phyloP scores from a whole-genome alignment of 495 filamentous ascomycete genomes.

The Aspergillus coremiiformis region DNA sequence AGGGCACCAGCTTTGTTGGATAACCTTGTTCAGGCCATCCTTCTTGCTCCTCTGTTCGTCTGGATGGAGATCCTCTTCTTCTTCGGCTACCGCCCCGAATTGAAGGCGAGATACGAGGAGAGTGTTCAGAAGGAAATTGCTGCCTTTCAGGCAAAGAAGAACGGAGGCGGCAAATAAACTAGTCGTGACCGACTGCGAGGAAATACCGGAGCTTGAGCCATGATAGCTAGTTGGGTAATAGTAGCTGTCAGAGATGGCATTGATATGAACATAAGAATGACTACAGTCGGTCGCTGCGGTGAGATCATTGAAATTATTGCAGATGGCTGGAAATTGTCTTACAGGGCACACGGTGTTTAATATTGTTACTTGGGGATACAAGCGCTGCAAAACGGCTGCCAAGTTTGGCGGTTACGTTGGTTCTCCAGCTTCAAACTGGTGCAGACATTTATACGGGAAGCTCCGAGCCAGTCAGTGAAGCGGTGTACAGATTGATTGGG shows the following conservation, averaged over 20 bases:
- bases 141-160: slow-evolving; percentile 33
- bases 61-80: slow-evolving; percentile 93
- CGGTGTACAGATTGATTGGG: neutral
- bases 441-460: neutral
- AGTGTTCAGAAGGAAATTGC: slow-evolving; percentile 58
- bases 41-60: slow-evolving; percentile 96
- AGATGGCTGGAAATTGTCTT: neutral
- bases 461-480: neutral
- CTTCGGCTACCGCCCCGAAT: slow-evolving; percentile 81
- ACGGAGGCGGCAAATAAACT: slow-evolving; percentile 13
- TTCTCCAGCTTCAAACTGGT: neutral
- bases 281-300: neutral
- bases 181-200: neutral
- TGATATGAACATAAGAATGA: neutral
- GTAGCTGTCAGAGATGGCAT: neutral
- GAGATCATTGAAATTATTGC: neutral
- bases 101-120: slow-evolving; percentile 71
- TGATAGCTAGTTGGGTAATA: neutral
- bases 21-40: slow-evolving; percentile 81
- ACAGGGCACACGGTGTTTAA: neutral
- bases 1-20: slow-evolving; percentile 83
- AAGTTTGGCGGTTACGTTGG: neutral
- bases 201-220: neutral
- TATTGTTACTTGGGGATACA: slow-evolving; percentile 3
- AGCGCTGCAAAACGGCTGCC: neutral